Percentiles rank a stretch among this genome's conserved stretches.
These are phyloP conservation scores for Ciborinia camelliae DNA, from an alignment of 2,329 filamentous ascomycete species.

Conservation along the genomic window DNA sequence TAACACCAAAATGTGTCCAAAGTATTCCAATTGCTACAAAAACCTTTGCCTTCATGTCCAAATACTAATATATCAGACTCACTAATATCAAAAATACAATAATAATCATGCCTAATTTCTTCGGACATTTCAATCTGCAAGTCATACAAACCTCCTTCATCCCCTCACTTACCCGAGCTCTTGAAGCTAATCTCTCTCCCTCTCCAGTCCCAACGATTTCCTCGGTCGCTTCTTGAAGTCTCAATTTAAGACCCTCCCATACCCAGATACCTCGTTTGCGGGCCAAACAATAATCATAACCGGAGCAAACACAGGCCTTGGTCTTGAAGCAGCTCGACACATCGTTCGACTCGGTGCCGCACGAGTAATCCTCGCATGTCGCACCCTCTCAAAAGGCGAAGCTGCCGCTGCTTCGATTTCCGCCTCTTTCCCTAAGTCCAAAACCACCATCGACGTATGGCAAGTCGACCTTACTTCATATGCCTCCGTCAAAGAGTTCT, in stretches of 20 bases:
- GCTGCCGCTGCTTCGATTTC: constrained; percentile 17
- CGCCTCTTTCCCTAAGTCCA: constrained; percentile 15
- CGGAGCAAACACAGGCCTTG: constrained; percentile 49
- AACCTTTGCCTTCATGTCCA: neutral
- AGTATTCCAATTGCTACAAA: constrained; percentile 6
- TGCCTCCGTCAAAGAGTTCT: constrained; percentile 47
- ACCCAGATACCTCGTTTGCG: constrained; percentile 26
- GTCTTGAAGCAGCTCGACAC: constrained; percentile 44
- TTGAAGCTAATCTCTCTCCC: constrained; percentile 1
- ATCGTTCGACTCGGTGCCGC: constrained; percentile 34
- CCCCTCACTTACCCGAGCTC: neutral
- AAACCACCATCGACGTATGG: constrained; percentile 44
- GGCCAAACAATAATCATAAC: constrained; percentile 45
- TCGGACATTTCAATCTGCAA: constrained; percentile 27
- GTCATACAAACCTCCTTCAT: neutral
- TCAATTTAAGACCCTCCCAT: constrained; percentile 31
- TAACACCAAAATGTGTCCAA: neutral
- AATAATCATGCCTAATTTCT: constrained; percentile 17
- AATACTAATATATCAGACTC: neutral
- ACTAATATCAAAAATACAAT: neutral
- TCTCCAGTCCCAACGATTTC: constrained; percentile 23
- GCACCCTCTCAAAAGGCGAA: constrained; percentile 25
- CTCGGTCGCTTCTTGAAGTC: constrained; percentile 31
- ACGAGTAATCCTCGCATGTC: constrained; percentile 35
- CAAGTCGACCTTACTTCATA: constrained; percentile 48